Base-by-base conservation (phyloP, 2,329 filamentous ascomycete genomes). In the Ophiosphaerella herpotricha region DNA sequence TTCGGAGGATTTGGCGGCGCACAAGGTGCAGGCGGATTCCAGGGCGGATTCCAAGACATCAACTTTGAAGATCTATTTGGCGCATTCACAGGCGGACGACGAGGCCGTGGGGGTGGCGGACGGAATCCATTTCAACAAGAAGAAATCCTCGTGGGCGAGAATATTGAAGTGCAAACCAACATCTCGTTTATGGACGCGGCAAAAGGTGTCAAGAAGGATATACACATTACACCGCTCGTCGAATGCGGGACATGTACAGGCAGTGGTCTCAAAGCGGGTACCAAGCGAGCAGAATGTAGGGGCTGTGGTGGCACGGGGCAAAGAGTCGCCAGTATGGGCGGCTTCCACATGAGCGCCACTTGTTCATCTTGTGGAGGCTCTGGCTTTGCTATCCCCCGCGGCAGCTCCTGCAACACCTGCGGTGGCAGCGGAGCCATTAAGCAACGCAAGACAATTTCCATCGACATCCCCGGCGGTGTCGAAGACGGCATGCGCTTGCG, bases 121-220 rank as follows among this genome's bases (percentile, higher is more conserved):
- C 80, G 83, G 33, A 85, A 82, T 46, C 87, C 89, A 9, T 94
- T 94, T 68, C 84, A 29, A 29, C 26, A 91, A 64, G 88, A 96
- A 71, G 81, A 87, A 61, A 85, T 95, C 16, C 71, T 96, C 61
- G 88, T 96, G n/a, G 94, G 94, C 53, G 91, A 97, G 57, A 91
- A 96, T 71, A 96, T 99, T 65, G 93, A 97, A 73, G 89, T 97
- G 21, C 91, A 96, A 74, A 86, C 90, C 42, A 94, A 85, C 71
- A 93, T 99, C 62, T 91, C 89, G 0, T 99, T 99, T 74, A 89
- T 94, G 85, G 94, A 99, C 70, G 91, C 94, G 6, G 94, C 94
- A 8, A 96, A 95, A 75, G 94, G 94, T 32, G 87, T 88, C 7
- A 86, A 80, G 67, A 95, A 96, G 76, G 88, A 91, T n/a, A 90